Conservation (phyloP, 108 stramenopile genomes). For the Pseudonitzschia multistriata region DNA sequence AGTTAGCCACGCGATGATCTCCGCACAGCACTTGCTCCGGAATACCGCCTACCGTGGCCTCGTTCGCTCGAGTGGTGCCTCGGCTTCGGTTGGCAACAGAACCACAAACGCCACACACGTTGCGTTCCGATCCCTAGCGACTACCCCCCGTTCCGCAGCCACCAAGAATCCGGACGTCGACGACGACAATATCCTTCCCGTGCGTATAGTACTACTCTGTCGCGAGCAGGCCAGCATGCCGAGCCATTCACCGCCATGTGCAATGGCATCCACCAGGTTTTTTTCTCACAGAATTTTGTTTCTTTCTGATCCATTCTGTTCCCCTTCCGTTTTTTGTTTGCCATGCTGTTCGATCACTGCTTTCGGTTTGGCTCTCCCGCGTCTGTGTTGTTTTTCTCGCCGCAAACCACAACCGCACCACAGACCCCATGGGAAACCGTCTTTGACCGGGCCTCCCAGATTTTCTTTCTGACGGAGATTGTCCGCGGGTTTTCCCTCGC, state of each 20-base stretch:
- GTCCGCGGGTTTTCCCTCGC: conserved; percentile 79
- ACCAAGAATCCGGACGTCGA: conserved; percentile 28
- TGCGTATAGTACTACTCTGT: conserved; percentile 12
- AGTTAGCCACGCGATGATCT: neutral
- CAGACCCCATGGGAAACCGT: conserved; percentile 83
- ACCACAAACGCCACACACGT: neutral
- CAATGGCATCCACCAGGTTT: too few species aligned
- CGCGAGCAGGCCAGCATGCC: too few species aligned
- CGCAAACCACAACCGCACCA: too few species aligned
- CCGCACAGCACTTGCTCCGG: neutral
- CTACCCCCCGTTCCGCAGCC: conserved; percentile 36
- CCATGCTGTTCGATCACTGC: neutral
- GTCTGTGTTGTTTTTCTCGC: too few species aligned
- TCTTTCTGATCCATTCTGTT: neutral
- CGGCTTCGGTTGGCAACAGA: too few species aligned
- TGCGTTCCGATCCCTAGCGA: conserved; percentile 27
- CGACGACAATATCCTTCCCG: conserved; percentile 50
- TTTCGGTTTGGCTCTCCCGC: too few species aligned
- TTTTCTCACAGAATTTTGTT: neutral
- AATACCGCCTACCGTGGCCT: neutral
- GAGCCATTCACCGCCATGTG: too few species aligned
- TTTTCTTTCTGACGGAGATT: conserved; percentile 93
- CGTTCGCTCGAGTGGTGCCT: neutral
- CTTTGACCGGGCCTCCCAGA: conserved; percentile 80
- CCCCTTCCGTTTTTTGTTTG: neutral